Evolutionary conservation across 1,139 yeast genomes (phyloP).

Genomic region (Pichia sp.): DNA sequence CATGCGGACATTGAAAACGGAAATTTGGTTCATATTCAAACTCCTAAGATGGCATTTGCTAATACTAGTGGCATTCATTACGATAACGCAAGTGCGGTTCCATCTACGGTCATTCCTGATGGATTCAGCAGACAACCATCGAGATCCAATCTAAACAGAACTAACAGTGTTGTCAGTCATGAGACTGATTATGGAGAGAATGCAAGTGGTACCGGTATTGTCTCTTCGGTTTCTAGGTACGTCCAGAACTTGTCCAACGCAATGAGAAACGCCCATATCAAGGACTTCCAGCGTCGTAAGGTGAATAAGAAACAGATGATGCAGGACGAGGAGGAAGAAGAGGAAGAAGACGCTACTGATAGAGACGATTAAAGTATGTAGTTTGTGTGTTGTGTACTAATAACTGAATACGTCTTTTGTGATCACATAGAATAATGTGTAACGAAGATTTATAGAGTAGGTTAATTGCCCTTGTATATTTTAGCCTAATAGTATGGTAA

Average conservation of each 20-base stretch:
- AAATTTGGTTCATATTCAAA: neutral
- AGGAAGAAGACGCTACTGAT: conserved; percentile 8
- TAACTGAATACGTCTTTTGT: no score
- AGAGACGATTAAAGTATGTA: no score
- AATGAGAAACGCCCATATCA: conserved; percentile 78
- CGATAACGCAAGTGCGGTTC: neutral
- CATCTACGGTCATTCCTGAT: conserved; percentile 5
- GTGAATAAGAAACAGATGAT: conserved; percentile 36
- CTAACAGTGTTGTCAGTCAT: neutral
- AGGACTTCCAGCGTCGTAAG: conserved; percentile 78
- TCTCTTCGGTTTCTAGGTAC: conserved; percentile 12
- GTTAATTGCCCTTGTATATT: no score
- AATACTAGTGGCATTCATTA: neutral
- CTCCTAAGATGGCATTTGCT: conserved; percentile 7
- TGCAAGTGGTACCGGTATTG: neutral
- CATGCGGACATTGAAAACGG: neutral
- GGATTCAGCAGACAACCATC: neutral
- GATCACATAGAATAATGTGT: no score
- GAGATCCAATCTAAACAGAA: neutral
- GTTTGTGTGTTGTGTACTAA: no score
- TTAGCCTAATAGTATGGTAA: no score
- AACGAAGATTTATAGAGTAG: no score
- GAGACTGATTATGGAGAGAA: neutral
- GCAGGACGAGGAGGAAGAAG: conserved; percentile 15
- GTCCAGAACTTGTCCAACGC: conserved; percentile 50